Evolutionary conservation across 352 stramenopile species (phyloP), one percentile per base, ranked within the genome.

Genomic region (Globisporangium abappressorium): DNA sequence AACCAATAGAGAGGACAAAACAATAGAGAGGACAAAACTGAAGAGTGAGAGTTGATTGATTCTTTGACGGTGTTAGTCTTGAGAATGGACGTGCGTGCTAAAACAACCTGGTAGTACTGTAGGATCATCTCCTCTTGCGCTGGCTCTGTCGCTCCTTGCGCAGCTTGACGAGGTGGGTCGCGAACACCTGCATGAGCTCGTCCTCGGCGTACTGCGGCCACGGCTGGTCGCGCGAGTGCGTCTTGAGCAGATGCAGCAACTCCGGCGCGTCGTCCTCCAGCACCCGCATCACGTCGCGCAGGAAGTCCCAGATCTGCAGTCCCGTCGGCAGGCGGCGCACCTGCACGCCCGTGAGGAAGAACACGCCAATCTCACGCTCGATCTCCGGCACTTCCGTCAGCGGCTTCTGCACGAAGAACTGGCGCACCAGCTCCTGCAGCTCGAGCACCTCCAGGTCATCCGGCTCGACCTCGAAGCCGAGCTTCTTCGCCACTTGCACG

Each of bases 381-480:
- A 84, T 34, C 38, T 76, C 57, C 0, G 68, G 62, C 6, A 74
- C 68, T 2, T 65, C 58, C 36, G 62, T 46, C 9, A 84, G 69
- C 9, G 79, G 75, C 49, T 66, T 66, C 67, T 93, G 81, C 43
- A 74, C 75, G 72, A 94, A 94, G 70, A 91, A 94, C 71, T 92
- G 72, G 46, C 80, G 78, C 68, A 93, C 86, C 1, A 94, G 76
- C 34, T 81, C 70, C 47, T 89, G 79, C 64, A 87, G 86, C 62
- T 91, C 86, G 57, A 94, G 74, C 36, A 76, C 78, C 62, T 94
- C 83, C 11, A 77, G 80, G 62, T 90, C 81, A 26, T 93, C 81
- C 0, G 84, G 86, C 57, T 94, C 86, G 34, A 84, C 79, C 62
- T 94, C 85, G n/a, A 94, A 85, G 8, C 86, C 86, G 15, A 94